Evolutionary conservation across 1,139 yeast genomes (phyloP).

Genomic region (Wickerhamiella infanticola): DNA sequence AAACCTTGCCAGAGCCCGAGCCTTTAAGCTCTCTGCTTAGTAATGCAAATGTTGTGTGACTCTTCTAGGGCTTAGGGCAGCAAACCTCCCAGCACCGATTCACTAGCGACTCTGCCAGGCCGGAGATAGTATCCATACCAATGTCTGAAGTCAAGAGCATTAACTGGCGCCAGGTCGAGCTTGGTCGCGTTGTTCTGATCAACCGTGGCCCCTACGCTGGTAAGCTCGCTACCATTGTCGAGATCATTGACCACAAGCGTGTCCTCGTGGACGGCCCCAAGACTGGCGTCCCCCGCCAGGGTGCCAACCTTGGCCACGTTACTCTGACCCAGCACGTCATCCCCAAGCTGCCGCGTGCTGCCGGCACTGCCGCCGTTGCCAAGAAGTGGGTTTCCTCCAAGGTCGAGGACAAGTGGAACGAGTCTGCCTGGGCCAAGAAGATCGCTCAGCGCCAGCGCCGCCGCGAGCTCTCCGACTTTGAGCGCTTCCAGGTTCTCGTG

Average conservation of each 20-base stretch:
- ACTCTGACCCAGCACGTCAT: conserved; percentile 86
- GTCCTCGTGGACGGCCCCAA: conserved; percentile 96
- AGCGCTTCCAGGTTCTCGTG: conserved; percentile 98
- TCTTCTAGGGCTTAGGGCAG: not conserved
- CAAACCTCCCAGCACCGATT: not conserved
- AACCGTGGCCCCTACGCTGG: conserved; percentile 52
- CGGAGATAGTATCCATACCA: not conserved
- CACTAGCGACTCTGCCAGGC: not conserved
- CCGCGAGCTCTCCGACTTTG: conserved; percentile 86
- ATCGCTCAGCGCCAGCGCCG: conserved; percentile 90
- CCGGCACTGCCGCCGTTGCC: conserved; percentile 68
- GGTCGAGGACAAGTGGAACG: conserved; percentile 79
- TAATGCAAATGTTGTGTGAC: too few relatives aligned
- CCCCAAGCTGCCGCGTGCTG: conserved; percentile 82
- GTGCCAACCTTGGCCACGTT: conserved; percentile 71
- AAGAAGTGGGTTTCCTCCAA: conserved; percentile 94
- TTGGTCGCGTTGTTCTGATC: conserved; percentile 96
- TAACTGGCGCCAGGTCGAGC: conserved; percentile 98
- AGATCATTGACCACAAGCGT: conserved; percentile 98
- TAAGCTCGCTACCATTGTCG: conserved; percentile 83
- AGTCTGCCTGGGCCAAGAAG: conserved; percentile 95
- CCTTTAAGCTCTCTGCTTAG: not conserved
- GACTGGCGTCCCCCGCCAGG: conserved; percentile 77
- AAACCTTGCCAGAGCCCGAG: not conserved
- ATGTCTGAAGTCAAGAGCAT: conserved; percentile 56